Evolutionary conservation across 148 eudicot species (phyloP).

Genomic region (Talinum fruticosum): DNA sequence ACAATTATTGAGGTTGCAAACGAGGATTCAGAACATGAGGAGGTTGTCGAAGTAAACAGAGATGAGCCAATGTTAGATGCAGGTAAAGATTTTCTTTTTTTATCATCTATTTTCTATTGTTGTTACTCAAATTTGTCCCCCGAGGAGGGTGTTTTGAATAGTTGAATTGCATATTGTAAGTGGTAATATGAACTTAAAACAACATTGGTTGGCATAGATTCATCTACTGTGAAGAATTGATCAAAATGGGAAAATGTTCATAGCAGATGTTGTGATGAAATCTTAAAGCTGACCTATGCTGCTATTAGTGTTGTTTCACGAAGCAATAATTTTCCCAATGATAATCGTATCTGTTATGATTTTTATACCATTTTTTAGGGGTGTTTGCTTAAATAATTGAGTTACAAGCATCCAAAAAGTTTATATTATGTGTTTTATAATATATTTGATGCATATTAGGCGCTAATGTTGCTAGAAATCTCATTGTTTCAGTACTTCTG

Average conservation of each 20-base stretch:
- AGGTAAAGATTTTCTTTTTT: slow-evolving; percentile 17
- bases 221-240: not conserved
- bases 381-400: not conserved
- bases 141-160: not conserved
- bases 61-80: slow-evolving; percentile 46
- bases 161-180: not conserved
- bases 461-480: not conserved
- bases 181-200: not conserved
- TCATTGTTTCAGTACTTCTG: slow-evolving; percentile 7
- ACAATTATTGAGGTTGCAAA: slow-evolving; percentile 28
- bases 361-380: not conserved
- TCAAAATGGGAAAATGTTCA: not conserved
- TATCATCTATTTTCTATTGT: not conserved
- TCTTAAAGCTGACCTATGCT: not conserved
- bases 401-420: no score
- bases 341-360: not conserved
- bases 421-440: not conserved
- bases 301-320: not conserved
- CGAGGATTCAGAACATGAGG: slow-evolving; percentile 20
- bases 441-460: not conserved
- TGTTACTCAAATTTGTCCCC: not conserved
- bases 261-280: not conserved
- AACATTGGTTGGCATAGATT: not conserved
- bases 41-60: slow-evolving; percentile 17
- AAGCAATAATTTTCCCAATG: not conserved